These are phyloP conservation scores for Paracoccidioides brasiliensis DNA, from an alignment of 2,329 filamentous ascomycete species.

Conservation along the genomic window DNA sequence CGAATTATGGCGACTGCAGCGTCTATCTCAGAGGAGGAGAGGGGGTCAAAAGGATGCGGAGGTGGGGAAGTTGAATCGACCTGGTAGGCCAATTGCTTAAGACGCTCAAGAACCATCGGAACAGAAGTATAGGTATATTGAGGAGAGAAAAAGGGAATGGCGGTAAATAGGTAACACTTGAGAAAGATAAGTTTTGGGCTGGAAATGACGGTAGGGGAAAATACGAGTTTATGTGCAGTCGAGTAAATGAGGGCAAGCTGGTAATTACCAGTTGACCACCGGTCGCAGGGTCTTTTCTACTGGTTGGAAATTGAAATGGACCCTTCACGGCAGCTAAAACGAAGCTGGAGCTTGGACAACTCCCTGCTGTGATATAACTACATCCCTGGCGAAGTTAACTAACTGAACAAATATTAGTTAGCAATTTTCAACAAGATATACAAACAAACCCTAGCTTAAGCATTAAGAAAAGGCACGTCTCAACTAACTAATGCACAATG, in stretches of 20 bases:
- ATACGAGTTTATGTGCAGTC: conserved; percentile 4
- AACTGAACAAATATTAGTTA: not conserved
- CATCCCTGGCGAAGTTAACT: no score
- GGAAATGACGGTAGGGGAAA: not conserved
- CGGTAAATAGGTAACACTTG: not conserved
- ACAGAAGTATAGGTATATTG: not conserved
- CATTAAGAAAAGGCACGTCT: not conserved
- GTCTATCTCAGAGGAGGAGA: conserved; percentile 60
- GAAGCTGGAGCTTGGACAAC: not conserved
- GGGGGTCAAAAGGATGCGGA: conserved; percentile 66
- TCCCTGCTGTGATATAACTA: not conserved
- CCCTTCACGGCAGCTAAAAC: not conserved
- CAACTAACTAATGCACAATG: not conserved
- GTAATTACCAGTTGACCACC: not conserved
- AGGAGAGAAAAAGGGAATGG: not conserved
- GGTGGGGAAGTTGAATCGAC: conserved; percentile 42
- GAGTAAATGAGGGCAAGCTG: conserved; percentile 11
- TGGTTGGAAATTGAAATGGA: not conserved
- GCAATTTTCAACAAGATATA: not conserved
- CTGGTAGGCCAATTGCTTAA: conserved; percentile 51
- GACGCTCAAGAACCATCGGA: conserved; percentile 47
- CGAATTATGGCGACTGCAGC: conserved; percentile 54
- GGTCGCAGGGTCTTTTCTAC: not conserved
- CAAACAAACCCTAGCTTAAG: not conserved
- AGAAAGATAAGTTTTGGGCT: not conserved